These are phyloP conservation scores for Eucalyptus grandis DNA, from an alignment of 345 rosid genomes.

Conservation along the genomic window DNA sequence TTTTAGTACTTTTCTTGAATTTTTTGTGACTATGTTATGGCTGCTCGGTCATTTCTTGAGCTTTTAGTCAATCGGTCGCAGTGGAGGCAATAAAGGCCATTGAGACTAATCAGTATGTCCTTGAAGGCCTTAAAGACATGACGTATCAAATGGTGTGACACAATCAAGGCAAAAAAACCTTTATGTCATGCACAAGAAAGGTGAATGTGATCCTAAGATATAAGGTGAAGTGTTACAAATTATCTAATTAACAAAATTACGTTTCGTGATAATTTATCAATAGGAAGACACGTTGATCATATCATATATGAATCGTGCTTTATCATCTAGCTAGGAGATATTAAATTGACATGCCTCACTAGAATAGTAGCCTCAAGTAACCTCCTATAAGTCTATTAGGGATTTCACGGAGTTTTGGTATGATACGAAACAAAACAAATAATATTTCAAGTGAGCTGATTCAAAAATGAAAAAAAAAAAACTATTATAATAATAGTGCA, in stretches of 20 bases:
- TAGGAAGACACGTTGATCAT: too few relatives aligned
- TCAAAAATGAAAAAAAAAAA: too few relatives aligned
- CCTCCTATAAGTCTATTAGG: neutral
- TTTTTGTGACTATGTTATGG: neutral
- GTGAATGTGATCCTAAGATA: neutral
- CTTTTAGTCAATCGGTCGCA: neutral
- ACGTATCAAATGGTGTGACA: neutral
- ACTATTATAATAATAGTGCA: neutral
- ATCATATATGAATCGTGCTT: too few relatives aligned
- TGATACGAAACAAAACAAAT: rapidly evolving
- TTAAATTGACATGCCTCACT: neutral
- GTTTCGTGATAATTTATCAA: neutral
- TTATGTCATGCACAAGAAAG: too few relatives aligned
- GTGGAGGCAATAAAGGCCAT: neutral
- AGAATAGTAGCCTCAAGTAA: neutral
- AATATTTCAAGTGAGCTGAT: too few relatives aligned
- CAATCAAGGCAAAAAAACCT: neutral
- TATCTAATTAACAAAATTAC: neutral
- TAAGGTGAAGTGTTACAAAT: neutral
- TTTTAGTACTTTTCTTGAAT: too few relatives aligned
- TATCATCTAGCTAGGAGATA: too few relatives aligned
- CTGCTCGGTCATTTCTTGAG: neutral
- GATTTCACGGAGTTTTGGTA: too few relatives aligned
- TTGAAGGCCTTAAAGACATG: neutral
- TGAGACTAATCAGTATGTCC: neutral